phyloP scores from a whole-genome alignment of 257 asterid genomes.

The Solanum peruvianum region DNA sequence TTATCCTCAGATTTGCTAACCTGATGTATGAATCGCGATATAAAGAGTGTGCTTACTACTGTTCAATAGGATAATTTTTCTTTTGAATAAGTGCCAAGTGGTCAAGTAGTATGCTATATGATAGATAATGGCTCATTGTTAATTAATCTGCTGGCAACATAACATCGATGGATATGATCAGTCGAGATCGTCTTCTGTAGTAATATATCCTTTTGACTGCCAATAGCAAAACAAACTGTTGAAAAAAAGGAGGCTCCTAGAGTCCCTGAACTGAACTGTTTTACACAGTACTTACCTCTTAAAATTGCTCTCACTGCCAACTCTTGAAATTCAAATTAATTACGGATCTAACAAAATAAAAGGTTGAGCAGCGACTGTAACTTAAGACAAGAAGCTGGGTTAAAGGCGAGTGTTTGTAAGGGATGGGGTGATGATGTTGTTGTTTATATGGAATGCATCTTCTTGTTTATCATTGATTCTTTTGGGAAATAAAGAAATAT shows the following conservation, averaged over 20 bases:
- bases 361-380: background rate
- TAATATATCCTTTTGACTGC: background rate
- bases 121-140: background rate
- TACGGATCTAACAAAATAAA: background rate
- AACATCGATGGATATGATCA: background rate
- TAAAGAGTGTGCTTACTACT: background rate
- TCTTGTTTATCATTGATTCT: background rate
- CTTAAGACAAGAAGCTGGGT: background rate
- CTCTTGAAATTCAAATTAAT: background rate
- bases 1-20: background rate
- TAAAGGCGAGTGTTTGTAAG: background rate
- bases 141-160: background rate
- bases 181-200: background rate
- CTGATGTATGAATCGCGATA: background rate
- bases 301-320: background rate
- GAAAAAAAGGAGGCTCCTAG: background rate
- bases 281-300: background rate
- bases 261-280: background rate
- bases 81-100: background rate
- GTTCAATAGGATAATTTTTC: background rate
- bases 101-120: background rate
- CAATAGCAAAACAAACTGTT: background rate
- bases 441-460: background rate
- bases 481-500: background rate
- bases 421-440: background rate